phyloP scores from a whole-genome alignment of 2,329 filamentous ascomycete genomes.

The Cladosporium austrohemisphaericum region DNA sequence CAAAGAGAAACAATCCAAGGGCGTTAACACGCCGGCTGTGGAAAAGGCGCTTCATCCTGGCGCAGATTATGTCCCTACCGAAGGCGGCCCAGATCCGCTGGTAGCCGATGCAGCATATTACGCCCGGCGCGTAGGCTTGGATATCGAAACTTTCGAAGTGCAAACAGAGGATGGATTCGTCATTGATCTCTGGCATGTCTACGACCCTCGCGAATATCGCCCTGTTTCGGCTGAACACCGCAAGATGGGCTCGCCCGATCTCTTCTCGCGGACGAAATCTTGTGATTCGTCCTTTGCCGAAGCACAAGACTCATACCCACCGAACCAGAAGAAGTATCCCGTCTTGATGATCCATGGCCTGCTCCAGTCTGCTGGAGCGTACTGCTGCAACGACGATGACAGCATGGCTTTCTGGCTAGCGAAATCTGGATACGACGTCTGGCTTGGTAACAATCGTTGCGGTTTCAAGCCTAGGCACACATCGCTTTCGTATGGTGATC shows the following conservation, averaged over 20 bases:
- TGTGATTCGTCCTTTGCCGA: conserved; percentile 24
- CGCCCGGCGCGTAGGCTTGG: conserved; percentile 78
- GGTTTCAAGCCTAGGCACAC: conserved; percentile 77
- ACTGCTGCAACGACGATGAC: conserved; percentile 84
- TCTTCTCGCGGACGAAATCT: conserved; percentile 47
- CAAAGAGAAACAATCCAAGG: conserved; percentile 38
- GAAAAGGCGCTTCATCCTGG: conserved; percentile 34
- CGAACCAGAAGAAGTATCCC: conserved; percentile 62
- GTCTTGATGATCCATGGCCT: conserved; percentile 85
- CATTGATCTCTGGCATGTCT: conserved; percentile 84
- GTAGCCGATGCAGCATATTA: conserved; percentile 81
- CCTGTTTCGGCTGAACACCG: conserved; percentile 43
- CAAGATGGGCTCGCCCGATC: conserved; percentile 55
- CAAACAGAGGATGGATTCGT: conserved; percentile 94
- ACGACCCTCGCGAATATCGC: conserved; percentile 71
- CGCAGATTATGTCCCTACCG: conserved; percentile 66
- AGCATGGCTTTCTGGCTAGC: conserved; percentile 88
- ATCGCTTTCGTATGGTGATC: conserved; percentile 67
- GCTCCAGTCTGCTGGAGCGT: conserved; percentile 81
- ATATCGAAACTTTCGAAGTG: conserved; percentile 77
- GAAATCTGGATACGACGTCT: conserved; percentile 90
- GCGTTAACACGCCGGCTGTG: conserved; percentile 42
- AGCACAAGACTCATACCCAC: conserved; percentile 36
- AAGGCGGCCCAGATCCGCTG: conserved; percentile 76
- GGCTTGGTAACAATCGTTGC: conserved; percentile 91